Evolutionary conservation across 2,329 filamentous ascomycete species (phyloP), one percentile per base, ranked within the genome.

Genomic region (Penicillium sp.): DNA sequence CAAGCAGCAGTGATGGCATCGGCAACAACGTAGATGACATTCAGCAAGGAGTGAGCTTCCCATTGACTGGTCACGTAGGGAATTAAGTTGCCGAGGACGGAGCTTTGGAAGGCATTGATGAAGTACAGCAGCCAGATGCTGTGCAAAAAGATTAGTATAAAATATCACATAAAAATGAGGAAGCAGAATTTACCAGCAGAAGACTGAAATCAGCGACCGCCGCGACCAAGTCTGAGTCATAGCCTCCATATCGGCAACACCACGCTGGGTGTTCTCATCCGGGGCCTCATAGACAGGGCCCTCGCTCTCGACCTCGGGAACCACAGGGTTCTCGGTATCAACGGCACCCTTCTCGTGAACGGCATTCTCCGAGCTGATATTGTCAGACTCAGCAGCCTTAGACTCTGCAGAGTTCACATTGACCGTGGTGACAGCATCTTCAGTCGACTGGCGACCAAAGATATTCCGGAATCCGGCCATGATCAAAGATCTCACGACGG

Each of bases 1-100:
- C 79, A 74, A 16, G 86, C 76, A 16, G 83, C 85, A 16, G 79
- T 78, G 44, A 64, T 56, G 33, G 84, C 73, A 58, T 74, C 79
- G 10, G 83, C 74, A 19, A 87, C 77, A 58, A 52, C 59, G 52
- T 51, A 56, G 45, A 46, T 64, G 33, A 49, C 44, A 14, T 45
- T 56, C 3, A 56, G 44, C 26, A 65, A 55, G 5, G 63, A 65
- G 42, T 59, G 57, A 1, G 49, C 42, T 8, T 52, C 27, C 49
- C 51, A 59, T 1, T 56, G 46, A 47, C 63, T 65, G 19, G 63
- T 60, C 13, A 63, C 26, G 39, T 65, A 64, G 24, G 58, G 49
- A 31, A 55, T 61, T 33, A 65, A 37, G 48, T 55, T 65, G 51
- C 51, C 37, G 19, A 60, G 43, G 33, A 65, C 53, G 9, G 59